phyloP scores from a whole-genome alignment of 352 stramenopile genomes.

The Phytopythium mirpurense region DNA sequence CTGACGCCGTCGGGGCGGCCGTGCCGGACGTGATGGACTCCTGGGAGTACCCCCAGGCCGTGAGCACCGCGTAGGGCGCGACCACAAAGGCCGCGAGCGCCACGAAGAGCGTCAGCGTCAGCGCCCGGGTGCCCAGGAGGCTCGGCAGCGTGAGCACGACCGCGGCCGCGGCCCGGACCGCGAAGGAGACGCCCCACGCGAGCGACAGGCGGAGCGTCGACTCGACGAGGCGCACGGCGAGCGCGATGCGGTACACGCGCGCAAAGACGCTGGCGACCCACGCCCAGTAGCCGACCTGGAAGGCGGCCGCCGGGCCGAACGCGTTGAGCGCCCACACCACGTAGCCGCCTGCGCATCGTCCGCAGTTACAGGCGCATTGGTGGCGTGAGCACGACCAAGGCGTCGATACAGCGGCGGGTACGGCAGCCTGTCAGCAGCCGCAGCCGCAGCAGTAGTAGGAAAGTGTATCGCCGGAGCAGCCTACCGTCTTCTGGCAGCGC shows the following conservation, averaged over 20 bases:
- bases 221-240: slow-evolving; percentile 19
- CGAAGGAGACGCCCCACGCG: slow-evolving; percentile 2
- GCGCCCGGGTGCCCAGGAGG: slow-evolving; percentile 41
- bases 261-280: slow-evolving; percentile 78
- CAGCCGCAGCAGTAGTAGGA: too few relatives aligned
- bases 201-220: not conserved
- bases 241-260: slow-evolving; percentile 65
- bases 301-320: slow-evolving; percentile 69
- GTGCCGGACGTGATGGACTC: slow-evolving; percentile 5
- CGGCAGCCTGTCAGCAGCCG: too few relatives aligned
- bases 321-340: slow-evolving; percentile 85
- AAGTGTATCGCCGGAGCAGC: too few relatives aligned
- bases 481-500: slow-evolving; percentile 67
- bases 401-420: too few relatives aligned
- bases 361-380: too few relatives aligned
- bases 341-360: slow-evolving; percentile 41
- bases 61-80: slow-evolving; percentile 66
- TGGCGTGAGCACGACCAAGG: too few relatives aligned
- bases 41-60: slow-evolving; percentile 13
- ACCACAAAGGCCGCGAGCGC: slow-evolving; percentile 24
- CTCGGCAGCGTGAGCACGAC: slow-evolving; percentile 20
- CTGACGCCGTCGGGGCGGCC: slow-evolving; percentile 7
- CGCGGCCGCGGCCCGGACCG: slow-evolving; percentile 14
- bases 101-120: slow-evolving; percentile 35
- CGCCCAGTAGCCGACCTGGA: slow-evolving; percentile 52